phyloP scores from a whole-genome alignment of 176 grass and related monocot species.

The bread wheat (Triticum aestivum) region DNA sequence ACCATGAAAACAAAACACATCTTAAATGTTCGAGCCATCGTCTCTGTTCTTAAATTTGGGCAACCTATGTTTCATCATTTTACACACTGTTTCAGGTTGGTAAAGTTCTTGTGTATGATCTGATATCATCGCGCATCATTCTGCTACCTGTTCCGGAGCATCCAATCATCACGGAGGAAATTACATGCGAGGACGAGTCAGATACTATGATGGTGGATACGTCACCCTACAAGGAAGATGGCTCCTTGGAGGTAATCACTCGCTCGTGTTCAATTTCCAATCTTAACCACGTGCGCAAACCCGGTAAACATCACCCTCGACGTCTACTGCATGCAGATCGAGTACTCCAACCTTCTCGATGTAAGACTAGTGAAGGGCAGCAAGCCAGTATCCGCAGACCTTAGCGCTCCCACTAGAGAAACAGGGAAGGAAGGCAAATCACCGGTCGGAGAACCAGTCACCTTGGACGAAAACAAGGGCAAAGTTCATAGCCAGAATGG shows the following conservation, averaged over 20 bases:
- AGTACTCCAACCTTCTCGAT: slow-evolving; percentile 80
- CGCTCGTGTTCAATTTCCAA: neutral
- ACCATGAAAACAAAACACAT: neutral
- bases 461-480: slow-evolving; percentile 24
- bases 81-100: slow-evolving; percentile 63
- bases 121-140: slow-evolving; percentile 63
- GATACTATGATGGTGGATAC: slow-evolving; percentile 26
- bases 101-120: slow-evolving; percentile 76
- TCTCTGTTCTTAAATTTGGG: neutral
- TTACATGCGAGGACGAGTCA: slow-evolving; percentile 27
- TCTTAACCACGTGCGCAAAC: neutral
- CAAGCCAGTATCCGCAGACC: slow-evolving; percentile 5
- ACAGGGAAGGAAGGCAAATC: slow-evolving; percentile 17
- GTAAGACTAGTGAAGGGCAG: slow-evolving; percentile 61
- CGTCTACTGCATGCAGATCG: slow-evolving; percentile 65
- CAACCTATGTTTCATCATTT: slow-evolving; percentile 6
- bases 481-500: slow-evolving; percentile 21
- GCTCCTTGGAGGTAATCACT: slow-evolving; percentile 77
- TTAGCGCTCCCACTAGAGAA: slow-evolving; percentile 26
- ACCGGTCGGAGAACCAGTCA: neutral
- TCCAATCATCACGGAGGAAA: slow-evolving; percentile 49
- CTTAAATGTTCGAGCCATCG: neutral
- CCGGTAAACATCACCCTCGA: neutral
- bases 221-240: slow-evolving; percentile 85
- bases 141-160: slow-evolving; percentile 67